Evolutionary conservation across 306 rosid genomes (phyloP), one percentile per base, ranked within the genome.

Genomic region (Lathyrus sativus): DNA sequence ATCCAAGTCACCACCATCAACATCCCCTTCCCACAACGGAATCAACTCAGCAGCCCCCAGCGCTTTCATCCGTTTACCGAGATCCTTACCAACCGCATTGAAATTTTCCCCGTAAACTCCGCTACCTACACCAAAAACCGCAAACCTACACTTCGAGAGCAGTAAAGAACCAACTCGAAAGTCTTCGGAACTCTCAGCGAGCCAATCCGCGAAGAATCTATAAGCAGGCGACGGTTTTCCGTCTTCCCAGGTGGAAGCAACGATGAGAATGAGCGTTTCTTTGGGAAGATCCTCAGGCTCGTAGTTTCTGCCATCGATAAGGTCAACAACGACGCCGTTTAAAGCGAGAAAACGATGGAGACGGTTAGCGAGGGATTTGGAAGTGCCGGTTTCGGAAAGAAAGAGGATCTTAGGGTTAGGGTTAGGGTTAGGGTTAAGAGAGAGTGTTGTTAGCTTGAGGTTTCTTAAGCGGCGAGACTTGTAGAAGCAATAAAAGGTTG

Each of bases 171-270:
- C 99, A 26, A 87, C 97, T 55, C 97, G 65, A 35, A 93, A 93
- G 49, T 93, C 99, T 18, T 81, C 82, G 14, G 91, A 81, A 55
- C 96, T 87, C 62, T 93, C 97, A 0, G 91, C 81, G 6, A 93
- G 96, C 97, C 99, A 93, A 45, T 84, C 67, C 24, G 90, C 79
- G 67, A 93, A 85, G 81, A 93, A 93, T 37, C 11, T 62, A 41
- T 42, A 62, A 22, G 33, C 77, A 63, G 18, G 82, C 82, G 99
- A 95, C 0, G 99, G 88, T 4, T 78, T 78, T 2, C 96, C 99
- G 33, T 90, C 82, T 53, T 93, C 95, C 99, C 99, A 90, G 4
- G 99, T 90, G 17, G 99, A 93, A 19, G 96, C 92, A 11, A 93
- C 74, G 37, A 93, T 58, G 51, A 93, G 67, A 15, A 90, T 78